A percentile compares a stretch with the other conserved stretches of the same genome.
These are phyloP conservation scores for Alternaria hordeiaustralica DNA, from an alignment of 2,329 filamentous ascomycete genomes.

Conservation along the genomic window DNA sequence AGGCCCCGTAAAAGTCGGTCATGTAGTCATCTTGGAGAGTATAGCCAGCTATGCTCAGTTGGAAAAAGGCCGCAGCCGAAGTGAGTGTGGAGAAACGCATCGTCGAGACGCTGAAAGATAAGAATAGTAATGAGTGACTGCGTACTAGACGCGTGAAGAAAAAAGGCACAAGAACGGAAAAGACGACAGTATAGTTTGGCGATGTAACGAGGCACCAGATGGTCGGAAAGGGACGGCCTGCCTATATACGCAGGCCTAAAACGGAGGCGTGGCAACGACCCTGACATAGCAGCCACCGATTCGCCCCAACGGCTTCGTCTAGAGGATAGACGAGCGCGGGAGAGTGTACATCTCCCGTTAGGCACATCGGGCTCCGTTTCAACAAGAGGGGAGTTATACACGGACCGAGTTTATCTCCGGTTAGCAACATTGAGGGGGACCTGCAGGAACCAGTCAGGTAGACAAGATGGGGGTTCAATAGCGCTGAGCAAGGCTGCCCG, in stretches of 20 bases:
- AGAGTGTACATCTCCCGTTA: constrained; percentile 20
- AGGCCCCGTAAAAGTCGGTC: constrained; percentile 54
- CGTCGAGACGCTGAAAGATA: constrained; percentile 31
- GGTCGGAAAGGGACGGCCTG: constrained; percentile 18
- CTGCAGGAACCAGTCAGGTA: constrained; percentile 25
- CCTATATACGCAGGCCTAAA: constrained; percentile 32
- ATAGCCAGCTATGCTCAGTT: constrained; percentile 50
- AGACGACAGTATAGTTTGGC: constrained; percentile 26
- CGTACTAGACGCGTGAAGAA: constrained; percentile 42
- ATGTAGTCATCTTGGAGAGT: constrained; percentile 50
- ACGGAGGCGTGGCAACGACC: constrained; percentile 11
- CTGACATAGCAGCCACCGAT: constrained; percentile 11
- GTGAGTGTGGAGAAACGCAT: constrained; percentile 47
- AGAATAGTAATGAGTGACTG: constrained; percentile 38
- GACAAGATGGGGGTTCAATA: constrained; percentile 12
- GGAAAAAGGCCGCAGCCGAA: constrained; percentile 43
- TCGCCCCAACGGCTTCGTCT: constrained; percentile 16
- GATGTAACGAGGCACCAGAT: constrained; percentile 13
- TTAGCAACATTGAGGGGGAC: constrained; percentile 24
- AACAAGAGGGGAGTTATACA: constrained; percentile 14
- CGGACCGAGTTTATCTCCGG: constrained; percentile 24
- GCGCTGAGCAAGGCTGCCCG: constrained; percentile 20
- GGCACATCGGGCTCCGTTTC: constrained; percentile 29
- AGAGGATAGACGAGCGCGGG: constrained; percentile 15
- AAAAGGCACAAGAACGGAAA: constrained; percentile 26